A percentile compares a stretch with the other conserved stretches of the same genome.
Conservation (phyloP, 2,329 filamentous ascomycete genomes). For the Pseudogymnoascus sp. region DNA sequence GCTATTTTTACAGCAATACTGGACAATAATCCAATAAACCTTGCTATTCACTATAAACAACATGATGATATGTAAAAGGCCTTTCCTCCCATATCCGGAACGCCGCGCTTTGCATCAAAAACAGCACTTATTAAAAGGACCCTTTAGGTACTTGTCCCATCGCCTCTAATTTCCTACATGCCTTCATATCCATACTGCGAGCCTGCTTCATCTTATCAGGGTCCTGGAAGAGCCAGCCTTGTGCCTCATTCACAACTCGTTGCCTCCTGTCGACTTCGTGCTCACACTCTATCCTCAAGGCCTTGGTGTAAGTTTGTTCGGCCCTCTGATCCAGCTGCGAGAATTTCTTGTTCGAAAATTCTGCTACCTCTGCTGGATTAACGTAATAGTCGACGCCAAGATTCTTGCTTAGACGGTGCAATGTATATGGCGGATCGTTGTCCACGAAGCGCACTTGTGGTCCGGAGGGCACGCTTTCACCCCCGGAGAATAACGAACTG, state of each 20-base stretch:
- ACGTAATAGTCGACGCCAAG: slow-evolving; percentile 78
- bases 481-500: slow-evolving; percentile 65
- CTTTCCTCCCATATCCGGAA: slow-evolving; percentile 9
- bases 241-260: slow-evolving; percentile 55
- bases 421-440: slow-evolving; percentile 62
- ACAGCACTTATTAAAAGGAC: slow-evolving; percentile 15
- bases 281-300: slow-evolving; percentile 65
- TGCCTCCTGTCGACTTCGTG: slow-evolving; percentile 53
- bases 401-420: slow-evolving; percentile 61
- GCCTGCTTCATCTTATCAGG: slow-evolving; percentile 45
- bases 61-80: slow-evolving; percentile 8
- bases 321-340: slow-evolving; percentile 67
- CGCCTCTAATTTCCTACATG: slow-evolving; percentile 48
- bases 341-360: slow-evolving; percentile 63
- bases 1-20: not conserved
- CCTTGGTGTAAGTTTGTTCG: slow-evolving; percentile 63
- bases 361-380: slow-evolving; percentile 67
- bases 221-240: slow-evolving; percentile 64
- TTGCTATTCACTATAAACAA: slow-evolving; percentile 7
- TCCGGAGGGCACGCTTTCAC: slow-evolving; percentile 43
- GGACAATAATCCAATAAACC: not conserved
- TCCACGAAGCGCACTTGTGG: slow-evolving; percentile 72
- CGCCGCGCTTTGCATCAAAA: slow-evolving; percentile 10
- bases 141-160: slow-evolving; percentile 30
- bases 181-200: slow-evolving; percentile 49